Conservation (phyloP, 495 filamentous ascomycete species). For the Astrothelium macrocarpum region DNA sequence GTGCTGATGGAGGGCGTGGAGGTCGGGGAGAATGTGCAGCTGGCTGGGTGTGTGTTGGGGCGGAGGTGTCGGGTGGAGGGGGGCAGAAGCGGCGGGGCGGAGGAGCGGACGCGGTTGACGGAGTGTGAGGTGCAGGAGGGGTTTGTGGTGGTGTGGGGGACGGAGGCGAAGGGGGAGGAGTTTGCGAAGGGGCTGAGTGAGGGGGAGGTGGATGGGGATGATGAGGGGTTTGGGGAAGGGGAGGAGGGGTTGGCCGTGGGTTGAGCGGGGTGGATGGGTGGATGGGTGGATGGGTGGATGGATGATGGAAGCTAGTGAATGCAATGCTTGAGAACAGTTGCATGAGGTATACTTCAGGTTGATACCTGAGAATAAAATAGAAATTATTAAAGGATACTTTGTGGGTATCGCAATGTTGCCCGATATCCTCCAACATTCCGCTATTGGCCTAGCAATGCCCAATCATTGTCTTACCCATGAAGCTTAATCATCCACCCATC, state of each 20-base stretch:
- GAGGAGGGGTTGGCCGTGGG: background rate
- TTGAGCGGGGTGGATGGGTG: background rate
- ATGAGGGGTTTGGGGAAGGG: background rate
- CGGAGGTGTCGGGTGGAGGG: constrained; percentile 64
- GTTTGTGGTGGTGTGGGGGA: constrained; percentile 67
- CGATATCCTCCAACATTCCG: background rate
- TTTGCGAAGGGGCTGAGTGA: constrained; percentile 23
- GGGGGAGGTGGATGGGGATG: constrained; percentile 19
- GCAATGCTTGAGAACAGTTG: too few species aligned
- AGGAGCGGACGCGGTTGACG: constrained; percentile 62
- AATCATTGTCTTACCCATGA: background rate
- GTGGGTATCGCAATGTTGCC: background rate
- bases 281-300: background rate
- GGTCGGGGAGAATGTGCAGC: constrained; percentile 62
- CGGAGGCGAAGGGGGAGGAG: constrained; percentile 28
- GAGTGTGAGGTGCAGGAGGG: constrained; percentile 90
- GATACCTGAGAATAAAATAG: too few species aligned
- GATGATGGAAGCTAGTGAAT: background rate
- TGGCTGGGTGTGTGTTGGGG: constrained; percentile 78
- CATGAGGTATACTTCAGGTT: too few species aligned
- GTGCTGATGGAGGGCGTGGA: constrained; percentile 84
- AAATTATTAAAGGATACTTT: background rate
- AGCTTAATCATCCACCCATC: constrained; percentile 2
- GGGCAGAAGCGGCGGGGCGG: constrained; percentile 30
- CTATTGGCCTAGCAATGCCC: background rate